Percentiles rank a stretch among this genome's conserved stretches.
These are phyloP conservation scores for Cornus kousa DNA, from an alignment of 148 eudicot genomes.

Conservation along the genomic window DNA sequence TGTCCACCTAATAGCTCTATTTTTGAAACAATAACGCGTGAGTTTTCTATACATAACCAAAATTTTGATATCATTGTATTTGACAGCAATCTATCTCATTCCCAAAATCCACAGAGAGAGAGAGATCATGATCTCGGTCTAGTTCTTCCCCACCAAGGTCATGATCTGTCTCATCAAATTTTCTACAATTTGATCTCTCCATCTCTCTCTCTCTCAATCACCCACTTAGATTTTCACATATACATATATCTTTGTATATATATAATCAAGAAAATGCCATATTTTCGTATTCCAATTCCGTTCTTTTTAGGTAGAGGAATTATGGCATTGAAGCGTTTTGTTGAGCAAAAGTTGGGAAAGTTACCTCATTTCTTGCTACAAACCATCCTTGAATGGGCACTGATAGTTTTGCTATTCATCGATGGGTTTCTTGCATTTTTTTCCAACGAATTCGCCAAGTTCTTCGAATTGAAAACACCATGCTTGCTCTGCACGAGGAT, in stretches of 20 bases:
- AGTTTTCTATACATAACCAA: slow-evolving; percentile 10
- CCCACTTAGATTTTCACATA: too few species aligned
- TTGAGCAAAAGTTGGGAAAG: slow-evolving; percentile 62
- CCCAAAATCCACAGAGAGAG: slow-evolving; percentile 9
- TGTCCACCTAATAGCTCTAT: not conserved
- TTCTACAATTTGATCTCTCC: too few species aligned
- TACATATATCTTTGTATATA: too few species aligned
- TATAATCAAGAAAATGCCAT: not conserved
- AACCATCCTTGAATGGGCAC: slow-evolving; percentile 76
- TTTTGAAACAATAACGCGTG: slow-evolving; percentile 3
- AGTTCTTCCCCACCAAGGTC: slow-evolving; percentile 24
- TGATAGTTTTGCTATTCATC: slow-evolving; percentile 58
- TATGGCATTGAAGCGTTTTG: slow-evolving; percentile 44
- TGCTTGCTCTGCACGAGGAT: slow-evolving; percentile 82
- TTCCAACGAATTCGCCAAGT: slow-evolving; percentile 58
- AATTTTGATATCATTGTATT: slow-evolving; percentile 15
- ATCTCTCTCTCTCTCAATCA: too few species aligned
- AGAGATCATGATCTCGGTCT: slow-evolving; percentile 35
- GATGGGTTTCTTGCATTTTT: slow-evolving; percentile 65
- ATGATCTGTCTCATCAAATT: slow-evolving; percentile 11
- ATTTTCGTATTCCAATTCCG: not conserved
- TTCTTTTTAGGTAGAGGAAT: too few species aligned
- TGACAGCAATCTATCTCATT: slow-evolving; percentile 12
- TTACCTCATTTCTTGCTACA: slow-evolving; percentile 65
- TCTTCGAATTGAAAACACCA: slow-evolving; percentile 62